A percentile compares a stretch with the other conserved stretches of the same genome.
These are phyloP conservation scores for Hypoxylon sp. DNA, from an alignment of 2,329 filamentous ascomycete species.

Conservation along the genomic window DNA sequence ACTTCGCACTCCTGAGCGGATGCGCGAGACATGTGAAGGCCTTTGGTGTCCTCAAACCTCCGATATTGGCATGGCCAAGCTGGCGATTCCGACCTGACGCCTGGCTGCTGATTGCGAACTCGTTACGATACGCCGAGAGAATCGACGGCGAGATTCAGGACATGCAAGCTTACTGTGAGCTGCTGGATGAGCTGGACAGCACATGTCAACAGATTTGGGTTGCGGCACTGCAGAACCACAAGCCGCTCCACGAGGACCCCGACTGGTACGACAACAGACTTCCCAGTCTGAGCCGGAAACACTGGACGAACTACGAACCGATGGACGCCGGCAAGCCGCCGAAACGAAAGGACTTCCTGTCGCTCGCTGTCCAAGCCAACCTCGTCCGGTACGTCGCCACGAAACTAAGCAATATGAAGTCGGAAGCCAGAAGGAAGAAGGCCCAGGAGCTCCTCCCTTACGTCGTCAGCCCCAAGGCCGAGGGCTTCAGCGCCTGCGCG, in stretches of 20 bases:
- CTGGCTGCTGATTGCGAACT: constrained; percentile 54
- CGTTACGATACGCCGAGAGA: constrained; percentile 51
- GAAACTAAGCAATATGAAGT: constrained; percentile 46
- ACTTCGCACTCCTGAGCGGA: constrained; percentile 51
- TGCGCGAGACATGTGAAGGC: constrained; percentile 52
- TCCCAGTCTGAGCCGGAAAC: constrained; percentile 48
- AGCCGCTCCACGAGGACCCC: constrained; percentile 53
- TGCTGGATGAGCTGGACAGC: constrained; percentile 53
- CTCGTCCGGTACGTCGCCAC: constrained; percentile 48
- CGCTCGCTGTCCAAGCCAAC: constrained; percentile 53
- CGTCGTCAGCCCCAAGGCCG: constrained; percentile 52
- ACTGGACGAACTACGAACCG: constrained; percentile 54
- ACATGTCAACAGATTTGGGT: constrained; percentile 52
- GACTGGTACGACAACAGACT: constrained; percentile 53
- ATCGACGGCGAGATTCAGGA: constrained; percentile 49
- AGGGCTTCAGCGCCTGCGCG: constrained; percentile 54
- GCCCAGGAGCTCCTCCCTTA: constrained; percentile 53
- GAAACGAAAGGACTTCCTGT: constrained; percentile 53
- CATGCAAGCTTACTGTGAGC: constrained; percentile 46
- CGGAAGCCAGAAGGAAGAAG: constrained; percentile 46
- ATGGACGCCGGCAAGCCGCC: constrained; percentile 55
- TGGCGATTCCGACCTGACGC: constrained; percentile 53
- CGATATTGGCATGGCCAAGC: constrained; percentile 52
- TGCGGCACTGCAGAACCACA: constrained; percentile 49
- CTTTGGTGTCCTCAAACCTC: constrained; percentile 48